Percentiles rank a stretch among this genome's conserved stretches.
Conservation (phyloP, 129 eudicot genomes). For the Solidago caesia region DNA sequence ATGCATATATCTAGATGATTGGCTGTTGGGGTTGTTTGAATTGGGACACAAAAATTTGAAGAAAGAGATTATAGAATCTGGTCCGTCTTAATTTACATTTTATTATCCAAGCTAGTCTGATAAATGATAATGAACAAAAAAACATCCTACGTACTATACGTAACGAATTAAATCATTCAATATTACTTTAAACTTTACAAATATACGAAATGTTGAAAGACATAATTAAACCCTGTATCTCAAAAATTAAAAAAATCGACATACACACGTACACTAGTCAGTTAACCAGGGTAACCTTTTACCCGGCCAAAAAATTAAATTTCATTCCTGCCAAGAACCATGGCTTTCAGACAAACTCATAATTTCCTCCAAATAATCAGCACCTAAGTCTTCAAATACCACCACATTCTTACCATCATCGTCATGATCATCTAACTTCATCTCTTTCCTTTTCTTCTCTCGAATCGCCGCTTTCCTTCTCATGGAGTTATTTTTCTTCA, state of each 20-base stretch:
- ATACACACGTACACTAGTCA: too few species aligned
- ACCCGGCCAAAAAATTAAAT: background rate
- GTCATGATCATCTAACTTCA: conserved; percentile 21
- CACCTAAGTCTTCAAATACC: conserved; percentile 48
- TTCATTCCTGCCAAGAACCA: conserved; percentile 11
- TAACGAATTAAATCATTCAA: too few species aligned
- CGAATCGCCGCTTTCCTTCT: conserved; percentile 34
- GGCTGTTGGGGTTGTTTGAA: too few species aligned
- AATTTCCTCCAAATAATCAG: conserved; percentile 50
- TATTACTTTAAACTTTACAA: background rate
- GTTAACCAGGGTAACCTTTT: too few species aligned
- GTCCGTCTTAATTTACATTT: too few species aligned
- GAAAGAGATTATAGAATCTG: too few species aligned
- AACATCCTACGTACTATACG: too few species aligned
- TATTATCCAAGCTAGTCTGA: too few species aligned
- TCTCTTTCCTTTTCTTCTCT: conserved; percentile 29
- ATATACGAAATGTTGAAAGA: background rate
- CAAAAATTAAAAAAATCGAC: too few species aligned
- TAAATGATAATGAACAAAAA: too few species aligned
- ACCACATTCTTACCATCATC: conserved; percentile 20
- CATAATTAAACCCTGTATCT: background rate
- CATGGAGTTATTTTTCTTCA: conserved; percentile 39
- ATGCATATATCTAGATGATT: too few species aligned
- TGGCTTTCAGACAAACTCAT: conserved; percentile 32
- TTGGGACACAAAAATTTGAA: too few species aligned